Conservation (phyloP, 495 filamentous ascomycete genomes). For the Penicillium herquei region DNA sequence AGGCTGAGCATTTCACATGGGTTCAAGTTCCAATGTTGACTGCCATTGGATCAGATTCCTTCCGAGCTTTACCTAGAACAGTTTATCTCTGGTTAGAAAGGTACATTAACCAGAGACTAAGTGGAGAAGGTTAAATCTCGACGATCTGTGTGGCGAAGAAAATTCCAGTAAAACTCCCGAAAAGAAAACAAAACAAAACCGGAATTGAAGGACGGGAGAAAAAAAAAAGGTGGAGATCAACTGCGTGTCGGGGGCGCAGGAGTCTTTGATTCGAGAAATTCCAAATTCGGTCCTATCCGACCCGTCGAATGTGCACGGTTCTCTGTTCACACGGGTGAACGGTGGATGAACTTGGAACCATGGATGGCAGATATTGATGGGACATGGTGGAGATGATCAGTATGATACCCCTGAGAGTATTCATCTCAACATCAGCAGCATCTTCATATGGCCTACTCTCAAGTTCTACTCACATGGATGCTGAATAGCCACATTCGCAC, state of each 20-base stretch:
- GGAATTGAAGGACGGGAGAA: not conserved
- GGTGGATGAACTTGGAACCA: conserved; percentile 13
- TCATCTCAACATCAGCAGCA: too few relatives aligned
- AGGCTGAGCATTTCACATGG: not conserved
- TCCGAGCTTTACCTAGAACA: not conserved
- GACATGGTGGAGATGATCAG: not conserved
- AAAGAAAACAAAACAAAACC: not conserved
- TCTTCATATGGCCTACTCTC: too few relatives aligned
- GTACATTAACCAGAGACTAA: not conserved
- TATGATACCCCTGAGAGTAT: too few relatives aligned
- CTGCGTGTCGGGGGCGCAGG: conserved; percentile 7
- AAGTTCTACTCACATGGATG: not conserved
- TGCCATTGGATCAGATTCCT: not conserved
- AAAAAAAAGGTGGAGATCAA: not conserved
- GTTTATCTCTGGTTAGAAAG: too few relatives aligned
- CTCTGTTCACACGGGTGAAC: conserved; percentile 22
- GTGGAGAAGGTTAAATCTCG: not conserved
- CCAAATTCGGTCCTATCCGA: conserved; percentile 22
- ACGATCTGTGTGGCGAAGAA: not conserved
- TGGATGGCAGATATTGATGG: conserved; percentile 1
- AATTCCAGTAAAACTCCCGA: not conserved
- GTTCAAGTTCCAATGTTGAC: too few relatives aligned
- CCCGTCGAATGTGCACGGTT: conserved; percentile 17
- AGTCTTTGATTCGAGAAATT: conserved; percentile 5
- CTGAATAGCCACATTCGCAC: not conserved